Evolutionary conservation across 164 flowering plant species (phyloP).

Genomic region (Berberis vulgaris): DNA sequence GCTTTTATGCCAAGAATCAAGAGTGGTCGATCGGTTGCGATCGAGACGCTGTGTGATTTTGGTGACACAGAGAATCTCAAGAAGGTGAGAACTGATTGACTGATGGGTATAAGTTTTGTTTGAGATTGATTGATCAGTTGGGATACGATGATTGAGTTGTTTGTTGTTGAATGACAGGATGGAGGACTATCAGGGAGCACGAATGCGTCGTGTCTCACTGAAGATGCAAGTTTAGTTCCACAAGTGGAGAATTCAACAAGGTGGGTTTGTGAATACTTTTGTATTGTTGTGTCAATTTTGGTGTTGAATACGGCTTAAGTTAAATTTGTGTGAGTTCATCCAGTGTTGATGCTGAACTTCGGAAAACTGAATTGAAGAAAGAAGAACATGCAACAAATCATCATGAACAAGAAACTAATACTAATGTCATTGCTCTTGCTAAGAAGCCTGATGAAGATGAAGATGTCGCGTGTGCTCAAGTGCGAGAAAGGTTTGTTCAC

Average conservation of each 20-base stretch:
- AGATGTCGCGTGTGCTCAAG: too few relatives aligned
- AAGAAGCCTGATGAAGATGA: too few relatives aligned
- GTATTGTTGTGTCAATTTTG: not conserved
- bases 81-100: conserved; percentile 25
- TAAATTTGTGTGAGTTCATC: not conserved
- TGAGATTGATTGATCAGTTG: not conserved
- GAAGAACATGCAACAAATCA: not conserved
- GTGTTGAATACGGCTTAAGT: too few relatives aligned
- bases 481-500: too few relatives aligned
- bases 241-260: conserved; percentile 8
- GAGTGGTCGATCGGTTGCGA: conserved; percentile 42
- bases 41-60: conserved; percentile 60
- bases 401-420: too few relatives aligned
- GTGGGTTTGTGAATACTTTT: conserved; percentile 6
- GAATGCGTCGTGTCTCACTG: conserved; percentile 6
- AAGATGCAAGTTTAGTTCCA: conserved; percentile 6
- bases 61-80: conserved; percentile 39
- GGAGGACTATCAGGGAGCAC: conserved; percentile 20
- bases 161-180: conserved; percentile 17
- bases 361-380: not conserved
- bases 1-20: conserved; percentile 82
- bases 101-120: not conserved
- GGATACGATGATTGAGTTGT: not conserved
- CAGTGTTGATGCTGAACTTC: not conserved
- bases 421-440: too few relatives aligned